Evolutionary conservation across 2,329 filamentous ascomycete species (phyloP).

Genomic region (Diaporthe vexans): DNA sequence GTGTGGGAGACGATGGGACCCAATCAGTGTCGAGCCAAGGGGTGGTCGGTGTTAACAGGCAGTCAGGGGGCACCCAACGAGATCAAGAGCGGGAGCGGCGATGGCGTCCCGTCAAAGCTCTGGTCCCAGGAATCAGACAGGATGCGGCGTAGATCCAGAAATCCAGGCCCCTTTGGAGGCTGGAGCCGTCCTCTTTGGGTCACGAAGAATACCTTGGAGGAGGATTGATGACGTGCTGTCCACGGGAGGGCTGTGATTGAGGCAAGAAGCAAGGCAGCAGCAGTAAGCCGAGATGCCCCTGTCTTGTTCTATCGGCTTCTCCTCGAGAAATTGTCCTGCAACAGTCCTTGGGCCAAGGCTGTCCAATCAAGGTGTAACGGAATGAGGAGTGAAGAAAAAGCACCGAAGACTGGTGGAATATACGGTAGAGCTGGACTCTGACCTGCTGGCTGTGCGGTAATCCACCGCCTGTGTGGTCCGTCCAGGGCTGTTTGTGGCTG

Average conservation of each 20-base stretch:
- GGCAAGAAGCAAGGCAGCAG: constrained; percentile 18
- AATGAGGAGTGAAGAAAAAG: not conserved
- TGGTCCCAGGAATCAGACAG: constrained; percentile 30
- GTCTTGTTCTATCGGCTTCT: constrained; percentile 39
- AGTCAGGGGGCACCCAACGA: constrained; percentile 36
- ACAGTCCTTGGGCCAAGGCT: constrained; percentile 20
- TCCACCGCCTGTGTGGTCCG: constrained; percentile 28
- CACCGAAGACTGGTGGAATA: constrained; percentile 19
- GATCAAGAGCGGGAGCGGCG: constrained; percentile 25
- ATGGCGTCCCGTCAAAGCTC: constrained; percentile 37
- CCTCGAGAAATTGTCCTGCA: constrained; percentile 26
- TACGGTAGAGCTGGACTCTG: constrained; percentile 5
- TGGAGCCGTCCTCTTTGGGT: constrained; percentile 24
- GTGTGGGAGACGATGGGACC: constrained; percentile 36
- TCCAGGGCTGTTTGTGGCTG: constrained; percentile 4
- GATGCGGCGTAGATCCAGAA: constrained; percentile 25
- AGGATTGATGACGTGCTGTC: constrained; percentile 17
- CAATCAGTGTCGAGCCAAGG: constrained; percentile 41
- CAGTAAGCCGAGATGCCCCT: constrained; percentile 32
- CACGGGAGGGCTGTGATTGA: not conserved
- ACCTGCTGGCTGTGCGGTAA: not conserved
- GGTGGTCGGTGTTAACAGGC: constrained; percentile 21
- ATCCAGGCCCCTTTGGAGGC: constrained; percentile 13
- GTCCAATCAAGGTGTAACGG: constrained; percentile 11
- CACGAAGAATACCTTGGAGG: constrained; percentile 6